Percentiles rank a stretch among this genome's conserved stretches.
phyloP scores from a whole-genome alignment of 2,329 filamentous ascomycete genomes.

The Curvularia hawaiiensis region DNA sequence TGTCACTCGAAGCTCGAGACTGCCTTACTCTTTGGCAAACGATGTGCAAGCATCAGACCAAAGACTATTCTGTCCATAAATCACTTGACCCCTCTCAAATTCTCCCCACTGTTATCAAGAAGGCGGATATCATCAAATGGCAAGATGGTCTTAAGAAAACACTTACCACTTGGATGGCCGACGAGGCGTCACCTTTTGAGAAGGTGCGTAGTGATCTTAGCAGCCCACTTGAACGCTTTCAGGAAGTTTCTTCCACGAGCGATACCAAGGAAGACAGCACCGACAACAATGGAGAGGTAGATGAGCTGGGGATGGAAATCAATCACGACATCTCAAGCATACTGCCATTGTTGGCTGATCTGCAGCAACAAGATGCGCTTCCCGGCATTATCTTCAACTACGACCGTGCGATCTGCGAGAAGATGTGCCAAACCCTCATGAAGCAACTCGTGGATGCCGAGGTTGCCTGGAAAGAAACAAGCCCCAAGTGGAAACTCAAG shows the following conservation, averaged over 20 bases:
- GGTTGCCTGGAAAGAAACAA: slow-evolving; percentile 60
- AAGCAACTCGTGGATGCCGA: slow-evolving; percentile 62
- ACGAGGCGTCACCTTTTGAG: slow-evolving; percentile 59
- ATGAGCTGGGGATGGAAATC: slow-evolving; percentile 30
- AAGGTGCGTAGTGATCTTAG: slow-evolving; percentile 55
- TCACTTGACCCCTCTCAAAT: slow-evolving; percentile 57
- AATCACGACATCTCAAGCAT: slow-evolving; percentile 50
- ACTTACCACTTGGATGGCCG: slow-evolving; percentile 65
- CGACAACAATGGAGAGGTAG: slow-evolving; percentile 22
- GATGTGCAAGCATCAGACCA: slow-evolving; percentile 64
- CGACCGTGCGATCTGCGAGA: slow-evolving; percentile 69
- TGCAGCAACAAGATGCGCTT: slow-evolving; percentile 68
- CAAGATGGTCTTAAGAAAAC: slow-evolving; percentile 64
- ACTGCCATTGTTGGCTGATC: slow-evolving; percentile 62
- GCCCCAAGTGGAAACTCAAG: slow-evolving; percentile 64
- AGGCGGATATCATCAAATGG: slow-evolving; percentile 70
- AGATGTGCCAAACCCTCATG: slow-evolving; percentile 59
- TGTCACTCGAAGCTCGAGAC: slow-evolving; percentile 73
- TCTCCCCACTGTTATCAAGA: slow-evolving; percentile 63
- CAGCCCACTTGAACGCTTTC: slow-evolving; percentile 18
- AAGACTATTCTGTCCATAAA: slow-evolving; percentile 56
- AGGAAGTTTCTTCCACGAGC: slow-evolving; percentile 6
- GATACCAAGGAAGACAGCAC: slow-evolving; percentile 12
- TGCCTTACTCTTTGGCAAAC: slow-evolving; percentile 69
- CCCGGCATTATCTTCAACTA: slow-evolving; percentile 81